Evolutionary conservation across 2,329 filamentous ascomycete species (phyloP), one percentile per base, ranked within the genome.

Genomic region (Xylariales sp.): DNA sequence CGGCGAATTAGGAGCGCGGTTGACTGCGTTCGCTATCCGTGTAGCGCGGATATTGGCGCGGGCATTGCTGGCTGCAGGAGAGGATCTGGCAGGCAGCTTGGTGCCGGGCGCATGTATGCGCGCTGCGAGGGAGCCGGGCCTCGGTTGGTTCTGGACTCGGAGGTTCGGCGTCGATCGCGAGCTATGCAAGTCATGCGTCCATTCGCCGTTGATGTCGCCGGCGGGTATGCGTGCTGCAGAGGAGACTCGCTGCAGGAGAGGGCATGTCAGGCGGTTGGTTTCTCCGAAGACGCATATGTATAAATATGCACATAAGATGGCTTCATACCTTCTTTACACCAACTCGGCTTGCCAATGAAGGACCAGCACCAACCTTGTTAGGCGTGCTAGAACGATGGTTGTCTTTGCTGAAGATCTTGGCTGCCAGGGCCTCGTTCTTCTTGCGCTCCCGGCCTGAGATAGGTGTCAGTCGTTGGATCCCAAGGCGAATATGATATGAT

Each of bases 401-500:
- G 56, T 77, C 76, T 49, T 65, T 69, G 51, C 77, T 77, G 51
- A 90, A 82, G 56, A 90, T 87, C 56, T 77, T 73, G 53, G 84
- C 74, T 22, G 86, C 86, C n/a, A 88, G 75, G 3, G 68, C 72
- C 57, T 86, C 78, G 52, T 84, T 82, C 66, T 80, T 82, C 66
- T 84, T 84, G 59, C 80, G 78, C 60, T 85, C 74, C 46, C 84
- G 82, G 47, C 72, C 78, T 80, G 51, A n/a, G n/a, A 10, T 37
- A 28, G 34, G 37, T 20, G 35, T 46, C 38, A 46, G 40, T 12
- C 31, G 36, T 22, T 43, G 33, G 19, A 8, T 16, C 18, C 41
- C 43, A 20, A 29, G 20, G 28, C 19, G n/a, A 20, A 5, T 18
- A 3, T 16, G 11, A 19, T 35, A 27, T 41, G 46, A 32, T 32